Conservation (phyloP, 768 basidiomycete species). For the Boletus bicolor region DNA sequence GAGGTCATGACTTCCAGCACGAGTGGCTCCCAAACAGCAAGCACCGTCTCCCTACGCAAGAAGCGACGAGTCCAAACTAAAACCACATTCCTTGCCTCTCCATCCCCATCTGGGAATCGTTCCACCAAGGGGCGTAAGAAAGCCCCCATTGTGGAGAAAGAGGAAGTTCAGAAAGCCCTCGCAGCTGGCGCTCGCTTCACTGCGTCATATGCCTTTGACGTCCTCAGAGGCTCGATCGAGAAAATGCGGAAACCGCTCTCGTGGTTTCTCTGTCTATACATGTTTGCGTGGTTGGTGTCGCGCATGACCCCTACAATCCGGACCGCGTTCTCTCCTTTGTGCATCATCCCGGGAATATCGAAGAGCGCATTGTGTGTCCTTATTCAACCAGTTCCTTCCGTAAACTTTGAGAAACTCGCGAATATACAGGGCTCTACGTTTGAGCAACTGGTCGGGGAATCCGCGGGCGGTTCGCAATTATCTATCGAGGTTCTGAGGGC, state of each 20-base stretch:
- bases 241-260: conserved; percentile 57
- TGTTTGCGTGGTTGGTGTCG: conserved; percentile 46
- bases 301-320: conserved; percentile 42
- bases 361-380: conserved; percentile 42
- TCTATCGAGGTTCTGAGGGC: conserved; percentile 71
- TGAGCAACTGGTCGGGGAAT: conserved; percentile 58
- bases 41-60: conserved; percentile 23
- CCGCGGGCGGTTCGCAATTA: conserved; percentile 55
- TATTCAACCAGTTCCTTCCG: conserved; percentile 27
- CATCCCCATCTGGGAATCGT: conserved; percentile 19
- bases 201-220: conserved; percentile 43
- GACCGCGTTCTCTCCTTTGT: conserved; percentile 54
- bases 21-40: conserved; percentile 6
- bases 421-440: conserved; percentile 60
- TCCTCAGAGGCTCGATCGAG: conserved; percentile 45
- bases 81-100: conserved; percentile 19
- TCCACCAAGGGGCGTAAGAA: conserved; percentile 26
- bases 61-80: conserved; percentile 29
- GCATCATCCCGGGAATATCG: conserved; percentile 59
- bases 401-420: conserved; percentile 61
- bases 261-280: conserved; percentile 48
- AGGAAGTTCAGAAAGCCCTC: conserved; percentile 22
- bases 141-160: conserved; percentile 27
- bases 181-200: conserved; percentile 27
- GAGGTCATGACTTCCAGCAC: conserved; percentile 3